These are phyloP conservation scores for Scedosporium minutisporum DNA, from an alignment of 2,329 filamentous ascomycete genomes.

Conservation along the genomic window DNA sequence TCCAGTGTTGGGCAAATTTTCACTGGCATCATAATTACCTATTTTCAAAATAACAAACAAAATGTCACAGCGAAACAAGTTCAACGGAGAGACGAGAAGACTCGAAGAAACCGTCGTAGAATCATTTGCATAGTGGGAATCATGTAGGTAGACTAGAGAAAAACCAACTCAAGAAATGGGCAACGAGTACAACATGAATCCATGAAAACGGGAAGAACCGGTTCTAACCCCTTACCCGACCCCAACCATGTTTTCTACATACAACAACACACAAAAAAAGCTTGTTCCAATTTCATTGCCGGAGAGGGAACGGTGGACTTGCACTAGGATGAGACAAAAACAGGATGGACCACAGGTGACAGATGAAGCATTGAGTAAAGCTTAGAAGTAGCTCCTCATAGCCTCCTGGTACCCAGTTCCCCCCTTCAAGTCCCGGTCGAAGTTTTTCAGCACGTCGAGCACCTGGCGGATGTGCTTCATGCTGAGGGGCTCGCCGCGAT, in stretches of 20 bases:
- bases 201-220: background rate
- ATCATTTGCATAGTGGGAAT: background rate
- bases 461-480: conserved; percentile 77
- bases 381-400: conserved; percentile 67
- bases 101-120: background rate
- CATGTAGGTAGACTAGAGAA: background rate
- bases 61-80: too few relatives aligned
- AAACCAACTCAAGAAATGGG: background rate
- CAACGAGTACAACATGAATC: background rate
- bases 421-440: conserved; percentile 75
- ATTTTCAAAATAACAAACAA: too few relatives aligned
- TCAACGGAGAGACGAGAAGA: too few relatives aligned
- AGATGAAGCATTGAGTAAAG: background rate
- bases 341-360: background rate
- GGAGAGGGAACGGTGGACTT: background rate
- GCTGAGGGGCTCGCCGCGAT: conserved; percentile 58
- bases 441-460: conserved; percentile 73
- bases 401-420: conserved; percentile 72
- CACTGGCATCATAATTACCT: too few relatives aligned
- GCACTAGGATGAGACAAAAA: background rate
- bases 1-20: too few relatives aligned
- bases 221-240: background rate
- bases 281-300: background rate
- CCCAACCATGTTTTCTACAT: background rate
- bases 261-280: background rate